Percentiles rank a stretch among this genome's conserved stretches.
Evolutionary conservation across 306 rosid genomes (phyloP).

Genomic region (Quercus aquifolioides): DNA sequence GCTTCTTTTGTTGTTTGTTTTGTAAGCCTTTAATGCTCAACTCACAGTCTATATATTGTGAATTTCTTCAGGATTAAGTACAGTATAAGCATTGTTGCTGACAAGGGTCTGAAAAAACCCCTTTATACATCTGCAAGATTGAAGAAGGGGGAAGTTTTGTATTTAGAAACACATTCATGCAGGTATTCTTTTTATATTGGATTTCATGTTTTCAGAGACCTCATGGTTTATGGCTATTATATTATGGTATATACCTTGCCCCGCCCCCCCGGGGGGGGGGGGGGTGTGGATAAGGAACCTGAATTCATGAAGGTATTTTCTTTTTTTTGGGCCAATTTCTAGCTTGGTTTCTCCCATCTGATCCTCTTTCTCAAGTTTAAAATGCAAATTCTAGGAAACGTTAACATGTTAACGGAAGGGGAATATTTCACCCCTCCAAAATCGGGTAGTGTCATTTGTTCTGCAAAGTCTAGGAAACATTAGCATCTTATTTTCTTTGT

Average conservation of each 20-base stretch:
- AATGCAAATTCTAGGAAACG: background rate
- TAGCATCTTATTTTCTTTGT: background rate
- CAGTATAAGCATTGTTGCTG: slow-evolving; percentile 97
- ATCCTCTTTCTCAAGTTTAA: background rate
- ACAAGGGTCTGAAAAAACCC: slow-evolving; percentile 89
- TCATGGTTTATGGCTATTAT: background rate
- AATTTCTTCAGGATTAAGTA: slow-evolving; percentile 75
- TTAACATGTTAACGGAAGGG: background rate
- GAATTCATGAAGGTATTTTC: background rate
- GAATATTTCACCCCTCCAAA: background rate
- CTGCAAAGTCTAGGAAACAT: background rate
- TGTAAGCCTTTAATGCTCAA: background rate
- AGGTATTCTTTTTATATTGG: slow-evolving; percentile 45
- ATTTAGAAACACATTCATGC: slow-evolving; percentile 80
- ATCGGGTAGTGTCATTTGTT: no score
- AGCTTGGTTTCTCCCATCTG: background rate
- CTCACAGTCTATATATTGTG: slow-evolving; percentile 8
- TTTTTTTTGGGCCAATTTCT: background rate
- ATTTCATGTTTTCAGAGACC: background rate
- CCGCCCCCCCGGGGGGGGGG: no score
- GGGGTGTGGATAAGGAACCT: background rate
- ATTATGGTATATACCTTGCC: background rate
- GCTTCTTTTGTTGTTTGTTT: background rate
- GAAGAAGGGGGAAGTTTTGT: slow-evolving; percentile 96
- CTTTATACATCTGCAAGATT: slow-evolving; percentile 88